Evolutionary conservation across 2,329 filamentous ascomycete genomes (phyloP).

Genomic region (Claviceps africana): DNA sequence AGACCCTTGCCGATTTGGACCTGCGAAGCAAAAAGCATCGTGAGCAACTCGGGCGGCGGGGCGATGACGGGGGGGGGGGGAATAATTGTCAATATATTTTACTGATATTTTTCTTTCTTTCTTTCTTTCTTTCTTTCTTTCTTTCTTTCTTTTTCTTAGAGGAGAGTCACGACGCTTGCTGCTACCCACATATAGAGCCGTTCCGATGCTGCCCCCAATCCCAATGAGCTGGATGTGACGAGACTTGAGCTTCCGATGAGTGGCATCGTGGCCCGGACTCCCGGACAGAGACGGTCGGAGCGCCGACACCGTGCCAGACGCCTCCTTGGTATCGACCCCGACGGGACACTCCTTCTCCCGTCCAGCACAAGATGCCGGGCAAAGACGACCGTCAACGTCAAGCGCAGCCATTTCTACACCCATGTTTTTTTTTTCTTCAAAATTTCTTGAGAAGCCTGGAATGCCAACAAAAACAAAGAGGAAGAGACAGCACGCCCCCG

Average conservation of each 20-base stretch:
- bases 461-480: background rate
- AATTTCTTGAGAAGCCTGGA: too few relatives aligned
- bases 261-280: constrained; percentile 22
- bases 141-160: too few relatives aligned
- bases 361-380: constrained; percentile 12
- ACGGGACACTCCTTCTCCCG: constrained; percentile 7
- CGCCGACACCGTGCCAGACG: background rate
- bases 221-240: constrained; percentile 46
- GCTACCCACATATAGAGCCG: constrained; percentile 37
- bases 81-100: too few relatives aligned
- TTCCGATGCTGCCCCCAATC: constrained; percentile 52
- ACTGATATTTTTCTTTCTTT: background rate
- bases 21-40: constrained; percentile 14
- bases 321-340: background rate
- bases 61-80: too few relatives aligned
- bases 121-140: too few relatives aligned
- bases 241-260: constrained; percentile 38
- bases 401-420: constrained; percentile 15
- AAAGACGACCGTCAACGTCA: constrained; percentile 9
- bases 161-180: background rate
- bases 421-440: too few relatives aligned
- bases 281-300: constrained; percentile 9
- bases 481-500: background rate
- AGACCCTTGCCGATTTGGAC: constrained; percentile 44
- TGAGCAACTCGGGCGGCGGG: too few relatives aligned